phyloP scores from a whole-genome alignment of 1,284 basidiomycete species.

The Athelia psychrophila region DNA sequence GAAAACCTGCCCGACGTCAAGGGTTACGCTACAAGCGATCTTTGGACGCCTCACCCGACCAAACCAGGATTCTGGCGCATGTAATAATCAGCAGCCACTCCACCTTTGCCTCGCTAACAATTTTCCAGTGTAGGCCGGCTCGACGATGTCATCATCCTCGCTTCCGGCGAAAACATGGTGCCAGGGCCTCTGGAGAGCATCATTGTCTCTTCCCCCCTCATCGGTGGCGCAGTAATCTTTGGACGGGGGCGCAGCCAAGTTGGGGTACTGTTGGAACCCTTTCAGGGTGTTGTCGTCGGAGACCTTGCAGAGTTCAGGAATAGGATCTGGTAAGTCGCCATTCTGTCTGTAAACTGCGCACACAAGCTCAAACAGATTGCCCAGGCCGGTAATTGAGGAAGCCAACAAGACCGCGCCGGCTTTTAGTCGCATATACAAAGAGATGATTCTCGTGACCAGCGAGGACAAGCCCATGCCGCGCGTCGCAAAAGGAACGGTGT shows the following conservation, averaged over 20 bases:
- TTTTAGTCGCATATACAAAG: slow-evolving; percentile 39
- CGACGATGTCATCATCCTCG: slow-evolving; percentile 25
- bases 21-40: slow-evolving; percentile 17
- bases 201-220: slow-evolving; percentile 15
- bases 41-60: slow-evolving; percentile 14
- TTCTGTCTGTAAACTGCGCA: slow-evolving; percentile 3
- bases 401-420: slow-evolving; percentile 36
- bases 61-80: slow-evolving; percentile 12
- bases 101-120: too few relatives aligned
- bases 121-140: slow-evolving; percentile 11
- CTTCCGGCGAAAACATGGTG: slow-evolving; percentile 27
- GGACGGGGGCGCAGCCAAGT: slow-evolving; percentile 34
- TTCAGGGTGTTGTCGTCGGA: slow-evolving; percentile 21
- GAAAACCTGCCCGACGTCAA: slow-evolving; percentile 13
- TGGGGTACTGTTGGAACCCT: slow-evolving; percentile 39
- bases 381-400: slow-evolving; percentile 34
- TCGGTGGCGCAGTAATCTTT: slow-evolving; percentile 36
- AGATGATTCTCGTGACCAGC: slow-evolving; percentile 33
- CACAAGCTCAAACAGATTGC: background rate
- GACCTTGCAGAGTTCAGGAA: slow-evolving; percentile 31
- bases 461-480: slow-evolving; percentile 31
- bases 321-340: slow-evolving; percentile 30
- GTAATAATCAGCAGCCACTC: slow-evolving; percentile 11
- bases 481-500: slow-evolving; percentile 35
- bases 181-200: slow-evolving; percentile 28